A percentile compares a stretch with the other conserved stretches of the same genome.
These are phyloP conservation scores for Mycoemilia scoparia DNA, from an alignment of 192 early-diverging fungal genomes.

Conservation along the genomic window DNA sequence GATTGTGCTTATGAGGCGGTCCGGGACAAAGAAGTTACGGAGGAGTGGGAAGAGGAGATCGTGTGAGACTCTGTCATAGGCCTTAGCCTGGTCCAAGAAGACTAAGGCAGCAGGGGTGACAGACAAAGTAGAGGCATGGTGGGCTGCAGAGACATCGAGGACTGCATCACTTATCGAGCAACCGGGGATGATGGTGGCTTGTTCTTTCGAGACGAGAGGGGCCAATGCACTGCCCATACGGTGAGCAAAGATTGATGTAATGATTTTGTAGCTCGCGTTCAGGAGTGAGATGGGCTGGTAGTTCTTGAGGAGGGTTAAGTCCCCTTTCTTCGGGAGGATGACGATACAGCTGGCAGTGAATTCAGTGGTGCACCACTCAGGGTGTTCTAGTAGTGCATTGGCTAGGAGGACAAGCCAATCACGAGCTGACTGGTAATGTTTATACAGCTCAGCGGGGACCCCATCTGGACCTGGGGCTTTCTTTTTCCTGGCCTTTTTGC, in stretches of 20 bases:
- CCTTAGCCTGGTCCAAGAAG: conserved; percentile 8
- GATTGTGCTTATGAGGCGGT: neutral
- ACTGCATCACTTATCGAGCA: conserved; percentile 1
- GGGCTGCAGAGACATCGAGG: conserved; percentile 1
- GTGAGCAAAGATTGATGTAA: neutral
- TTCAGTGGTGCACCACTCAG: neutral
- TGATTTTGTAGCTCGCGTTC: conserved; percentile 3
- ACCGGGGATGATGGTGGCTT: conserved; percentile 5
- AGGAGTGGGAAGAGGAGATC: conserved; percentile 3
- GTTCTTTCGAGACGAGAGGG: conserved; percentile 1
- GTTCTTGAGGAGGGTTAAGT: neutral
- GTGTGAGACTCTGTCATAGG: conserved; percentile 4
- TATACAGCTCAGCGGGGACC: too few relatives aligned
- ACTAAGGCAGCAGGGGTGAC: neutral
- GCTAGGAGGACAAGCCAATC: too few relatives aligned
- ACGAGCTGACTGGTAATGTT: too few relatives aligned
- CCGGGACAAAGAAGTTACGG: neutral
- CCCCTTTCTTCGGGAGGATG: conserved; percentile 3
- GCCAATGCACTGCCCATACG: neutral
- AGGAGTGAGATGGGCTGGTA: conserved; percentile 4
- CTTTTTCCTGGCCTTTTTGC: too few relatives aligned
- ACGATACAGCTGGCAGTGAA: conserved; percentile 3
- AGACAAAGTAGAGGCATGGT: neutral
- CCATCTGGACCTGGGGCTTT: too few relatives aligned
- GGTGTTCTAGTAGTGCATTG: too few relatives aligned